Evolutionary conservation across 2,329 filamentous ascomycete genomes (phyloP).

Genomic region (Remersonia thermophila): DNA sequence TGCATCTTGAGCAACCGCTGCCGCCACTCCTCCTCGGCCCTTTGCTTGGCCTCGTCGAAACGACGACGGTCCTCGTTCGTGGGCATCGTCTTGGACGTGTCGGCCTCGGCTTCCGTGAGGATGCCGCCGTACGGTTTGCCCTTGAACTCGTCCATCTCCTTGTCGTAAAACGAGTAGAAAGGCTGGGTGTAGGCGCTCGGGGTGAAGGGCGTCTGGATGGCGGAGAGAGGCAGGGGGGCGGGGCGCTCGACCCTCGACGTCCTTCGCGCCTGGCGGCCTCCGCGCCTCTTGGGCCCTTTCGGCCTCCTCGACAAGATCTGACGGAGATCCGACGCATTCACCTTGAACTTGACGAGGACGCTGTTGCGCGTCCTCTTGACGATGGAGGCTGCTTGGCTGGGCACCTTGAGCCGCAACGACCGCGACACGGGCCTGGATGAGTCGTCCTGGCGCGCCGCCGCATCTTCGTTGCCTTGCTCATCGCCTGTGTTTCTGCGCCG

Average conservation of each 20-base stretch:
- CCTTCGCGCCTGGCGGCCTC: constrained; percentile 24
- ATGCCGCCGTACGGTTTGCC: constrained; percentile 94
- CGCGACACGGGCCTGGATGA: constrained; percentile 34
- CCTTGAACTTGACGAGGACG: constrained; percentile 45
- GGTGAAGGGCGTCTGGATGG: constrained; percentile 45
- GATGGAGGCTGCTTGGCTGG: constrained; percentile 29
- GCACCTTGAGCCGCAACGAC: constrained; percentile 42
- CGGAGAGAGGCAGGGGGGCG: constrained; percentile 21
- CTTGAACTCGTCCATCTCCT: constrained; percentile 77
- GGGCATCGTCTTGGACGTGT: constrained; percentile 81
- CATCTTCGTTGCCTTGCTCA: constrained; percentile 27
- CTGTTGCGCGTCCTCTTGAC: constrained; percentile 29
- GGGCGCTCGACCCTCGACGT: constrained; percentile 22
- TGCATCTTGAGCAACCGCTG: constrained; percentile 48
- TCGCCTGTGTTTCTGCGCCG: constrained; percentile 37
- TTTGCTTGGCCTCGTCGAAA: constrained; percentile 82
- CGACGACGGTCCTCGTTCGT: constrained; percentile 65
- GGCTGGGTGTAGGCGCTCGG: constrained; percentile 56
- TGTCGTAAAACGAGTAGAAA: constrained; percentile 81
- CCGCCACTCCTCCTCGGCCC: constrained; percentile 86
- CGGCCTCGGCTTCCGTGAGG: constrained; percentile 74
- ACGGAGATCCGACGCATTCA: constrained; percentile 46
- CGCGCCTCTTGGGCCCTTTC: constrained; percentile 39
- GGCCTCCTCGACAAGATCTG: constrained; percentile 47
- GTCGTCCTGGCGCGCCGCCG: constrained; percentile 20